Conservation (phyloP, 495 filamentous ascomycete genomes). For the Penicillium herquei region DNA sequence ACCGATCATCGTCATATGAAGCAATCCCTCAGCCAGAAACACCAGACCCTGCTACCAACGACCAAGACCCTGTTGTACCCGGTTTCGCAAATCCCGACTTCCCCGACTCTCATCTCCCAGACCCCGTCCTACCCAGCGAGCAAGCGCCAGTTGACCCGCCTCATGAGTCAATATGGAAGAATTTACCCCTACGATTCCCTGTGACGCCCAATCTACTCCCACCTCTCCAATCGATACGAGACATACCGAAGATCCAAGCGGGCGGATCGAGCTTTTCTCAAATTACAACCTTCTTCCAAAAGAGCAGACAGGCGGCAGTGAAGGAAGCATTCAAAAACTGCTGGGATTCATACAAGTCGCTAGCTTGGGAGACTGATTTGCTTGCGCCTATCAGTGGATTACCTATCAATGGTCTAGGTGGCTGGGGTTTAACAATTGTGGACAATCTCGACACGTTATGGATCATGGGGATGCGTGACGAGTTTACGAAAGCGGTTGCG, state of each 20-base stretch:
- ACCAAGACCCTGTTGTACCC: not conserved
- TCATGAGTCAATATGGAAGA: constrained; percentile 7
- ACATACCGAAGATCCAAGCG: constrained; percentile 9
- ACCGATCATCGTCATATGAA: constrained; percentile 1
- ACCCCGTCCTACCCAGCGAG: not conserved
- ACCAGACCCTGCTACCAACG: not conserved
- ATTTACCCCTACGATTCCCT: constrained; percentile 13
- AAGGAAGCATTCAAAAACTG: constrained; percentile 57
- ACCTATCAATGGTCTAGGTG: constrained; percentile 67
- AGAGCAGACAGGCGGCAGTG: constrained; percentile 42
- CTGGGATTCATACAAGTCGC: constrained; percentile 62
- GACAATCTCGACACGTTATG: constrained; percentile 85
- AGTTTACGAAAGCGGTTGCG: constrained; percentile 73
- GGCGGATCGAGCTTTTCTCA: not conserved
- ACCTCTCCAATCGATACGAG: not conserved
- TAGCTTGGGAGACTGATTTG: constrained; percentile 71
- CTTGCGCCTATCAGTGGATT: constrained; percentile 56
- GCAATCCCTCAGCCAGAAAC: not conserved
- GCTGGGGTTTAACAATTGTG: constrained; percentile 80
- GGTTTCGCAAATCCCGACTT: constrained; percentile 1
- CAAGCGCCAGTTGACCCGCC: not conserved
- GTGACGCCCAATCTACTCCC: not conserved
- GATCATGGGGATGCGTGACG: constrained; percentile 79
- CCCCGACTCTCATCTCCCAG: not conserved
- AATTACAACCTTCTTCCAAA: constrained; percentile 4